phyloP scores from a whole-genome alignment of 2,329 filamentous ascomycete genomes.

The Colletotrichum falcatum region DNA sequence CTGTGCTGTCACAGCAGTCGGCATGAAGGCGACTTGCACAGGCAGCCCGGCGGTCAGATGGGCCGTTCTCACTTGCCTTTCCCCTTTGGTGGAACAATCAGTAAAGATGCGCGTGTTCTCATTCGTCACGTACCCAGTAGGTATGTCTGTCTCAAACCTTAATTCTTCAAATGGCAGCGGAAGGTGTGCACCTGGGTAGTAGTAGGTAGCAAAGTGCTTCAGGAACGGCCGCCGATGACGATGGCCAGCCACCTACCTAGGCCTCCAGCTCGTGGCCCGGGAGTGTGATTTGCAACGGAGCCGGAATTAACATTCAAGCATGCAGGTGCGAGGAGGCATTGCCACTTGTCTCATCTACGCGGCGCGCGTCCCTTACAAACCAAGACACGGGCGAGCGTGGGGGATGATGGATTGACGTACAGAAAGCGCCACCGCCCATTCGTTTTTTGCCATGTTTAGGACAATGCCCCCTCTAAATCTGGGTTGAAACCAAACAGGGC shows the following conservation, averaged over 20 bases:
- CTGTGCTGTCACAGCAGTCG: constrained; percentile 9
- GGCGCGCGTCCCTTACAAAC: neutral
- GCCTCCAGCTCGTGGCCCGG: neutral
- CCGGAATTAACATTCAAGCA: constrained; percentile 11
- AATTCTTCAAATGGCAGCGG: neutral
- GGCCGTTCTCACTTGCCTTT: constrained; percentile 11
- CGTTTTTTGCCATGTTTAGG: constrained; percentile 2
- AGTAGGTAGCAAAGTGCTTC: constrained; percentile 8
- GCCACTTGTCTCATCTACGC: constrained; percentile 19
- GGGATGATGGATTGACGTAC: constrained; percentile 7
- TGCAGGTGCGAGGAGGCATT: neutral
- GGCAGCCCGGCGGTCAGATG: constrained; percentile 24
- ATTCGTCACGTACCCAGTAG: constrained; percentile 22
- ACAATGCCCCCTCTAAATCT: neutral
- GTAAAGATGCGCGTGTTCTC: neutral
- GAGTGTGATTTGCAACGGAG: constrained; percentile 8
- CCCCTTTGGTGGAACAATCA: constrained; percentile 21
- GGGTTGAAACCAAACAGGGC: neutral
- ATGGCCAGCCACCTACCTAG: neutral
- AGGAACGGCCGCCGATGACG: constrained; percentile 23
- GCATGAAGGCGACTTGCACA: neutral
- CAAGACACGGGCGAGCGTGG: constrained; percentile 18
- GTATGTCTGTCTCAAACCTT: constrained; percentile 33
- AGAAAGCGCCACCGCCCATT: constrained; percentile 19
- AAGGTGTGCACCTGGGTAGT: neutral